These are phyloP conservation scores for Cryptosporidium baileyi DNA, from an alignment of 169 alveolate species.

Conservation along the genomic window DNA sequence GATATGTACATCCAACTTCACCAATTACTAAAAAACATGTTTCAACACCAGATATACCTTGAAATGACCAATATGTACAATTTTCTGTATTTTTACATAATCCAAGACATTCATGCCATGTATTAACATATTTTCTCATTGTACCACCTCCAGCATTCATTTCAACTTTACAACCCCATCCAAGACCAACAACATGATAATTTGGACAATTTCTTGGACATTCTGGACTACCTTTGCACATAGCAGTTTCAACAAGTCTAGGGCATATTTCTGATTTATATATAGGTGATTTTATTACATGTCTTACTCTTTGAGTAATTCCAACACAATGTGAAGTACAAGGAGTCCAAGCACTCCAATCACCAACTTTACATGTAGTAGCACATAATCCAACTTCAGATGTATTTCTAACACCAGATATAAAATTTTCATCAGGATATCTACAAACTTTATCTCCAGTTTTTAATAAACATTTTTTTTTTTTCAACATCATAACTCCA, in stretches of 20 bases:
- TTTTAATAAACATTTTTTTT: conserved; percentile 33
- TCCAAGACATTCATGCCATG: conserved; percentile 68
- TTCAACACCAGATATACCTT: conserved; percentile 64
- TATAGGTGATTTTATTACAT: conserved; percentile 62
- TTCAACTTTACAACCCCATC: conserved; percentile 69
- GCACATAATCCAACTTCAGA: conserved; percentile 57
- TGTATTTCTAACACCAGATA: conserved; percentile 25
- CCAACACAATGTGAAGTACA: conserved; percentile 62
- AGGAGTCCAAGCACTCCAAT: conserved; percentile 68
- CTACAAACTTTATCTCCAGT: conserved; percentile 32
- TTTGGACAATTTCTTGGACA: conserved; percentile 67
- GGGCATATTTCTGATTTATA: conserved; percentile 59
- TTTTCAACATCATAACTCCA: conserved; percentile 63
- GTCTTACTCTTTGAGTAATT: conserved; percentile 70
- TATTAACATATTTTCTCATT: conserved; percentile 55
- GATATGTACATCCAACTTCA: conserved; percentile 67
- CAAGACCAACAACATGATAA: conserved; percentile 63
- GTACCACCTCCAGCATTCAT: conserved; percentile 68
- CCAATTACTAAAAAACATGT: conserved; percentile 55
- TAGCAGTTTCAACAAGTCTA: conserved; percentile 52
- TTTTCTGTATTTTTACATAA: conserved; percentile 42
- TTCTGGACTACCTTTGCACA: conserved; percentile 68
- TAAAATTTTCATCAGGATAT: conserved; percentile 60
- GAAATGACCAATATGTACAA: conserved; percentile 69
- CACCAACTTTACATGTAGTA: conserved; percentile 64